Conservation (phyloP, 2,329 filamentous ascomycete species). For the Aspergillus thermomutatus region DNA sequence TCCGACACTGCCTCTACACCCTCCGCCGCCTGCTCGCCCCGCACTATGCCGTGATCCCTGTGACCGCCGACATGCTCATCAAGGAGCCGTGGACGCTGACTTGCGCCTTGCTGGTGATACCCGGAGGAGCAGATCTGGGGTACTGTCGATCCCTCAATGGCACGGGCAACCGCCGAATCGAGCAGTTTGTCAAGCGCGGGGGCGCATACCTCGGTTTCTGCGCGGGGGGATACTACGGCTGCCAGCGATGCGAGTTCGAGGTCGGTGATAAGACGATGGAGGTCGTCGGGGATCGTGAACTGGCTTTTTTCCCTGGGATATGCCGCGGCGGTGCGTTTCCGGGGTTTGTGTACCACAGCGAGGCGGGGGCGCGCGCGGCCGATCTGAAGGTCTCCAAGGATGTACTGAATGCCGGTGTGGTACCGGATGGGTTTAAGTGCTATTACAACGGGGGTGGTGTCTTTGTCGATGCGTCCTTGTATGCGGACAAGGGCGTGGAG, state of each 20-base stretch:
- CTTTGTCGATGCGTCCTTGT: constrained; percentile 73
- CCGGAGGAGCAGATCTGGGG: constrained; percentile 88
- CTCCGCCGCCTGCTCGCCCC: constrained; percentile 81
- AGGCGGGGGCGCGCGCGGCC: constrained; percentile 74
- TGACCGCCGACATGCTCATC: constrained; percentile 73
- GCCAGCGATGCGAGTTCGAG: constrained; percentile 82
- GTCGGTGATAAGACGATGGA: constrained; percentile 76
- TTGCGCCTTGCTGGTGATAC: constrained; percentile 86
- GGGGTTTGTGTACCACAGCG: constrained; percentile 87
- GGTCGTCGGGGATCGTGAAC: constrained; percentile 78
- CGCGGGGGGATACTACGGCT: constrained; percentile 90
- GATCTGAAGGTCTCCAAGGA: constrained; percentile 62
- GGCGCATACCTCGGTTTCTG: constrained; percentile 89
- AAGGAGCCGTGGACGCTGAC: constrained; percentile 88
- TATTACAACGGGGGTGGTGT: constrained; percentile 96
- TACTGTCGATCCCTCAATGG: constrained; percentile 89
- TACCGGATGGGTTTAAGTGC: constrained; percentile 63
- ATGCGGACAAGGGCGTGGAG: constrained; percentile 65
- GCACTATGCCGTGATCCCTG: constrained; percentile 87
- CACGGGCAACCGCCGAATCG: constrained; percentile 77
- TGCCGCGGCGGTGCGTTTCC: constrained; percentile 84
- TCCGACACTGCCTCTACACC: constrained; percentile 83
- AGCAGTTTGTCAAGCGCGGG: constrained; percentile 78
- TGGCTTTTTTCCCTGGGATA: constrained; percentile 81
- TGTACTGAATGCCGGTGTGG: constrained; percentile 51